Evolutionary conservation across 768 basidiomycete species (phyloP), one percentile per base, ranked within the genome.

Genomic region (Albatrellus ellisii): DNA sequence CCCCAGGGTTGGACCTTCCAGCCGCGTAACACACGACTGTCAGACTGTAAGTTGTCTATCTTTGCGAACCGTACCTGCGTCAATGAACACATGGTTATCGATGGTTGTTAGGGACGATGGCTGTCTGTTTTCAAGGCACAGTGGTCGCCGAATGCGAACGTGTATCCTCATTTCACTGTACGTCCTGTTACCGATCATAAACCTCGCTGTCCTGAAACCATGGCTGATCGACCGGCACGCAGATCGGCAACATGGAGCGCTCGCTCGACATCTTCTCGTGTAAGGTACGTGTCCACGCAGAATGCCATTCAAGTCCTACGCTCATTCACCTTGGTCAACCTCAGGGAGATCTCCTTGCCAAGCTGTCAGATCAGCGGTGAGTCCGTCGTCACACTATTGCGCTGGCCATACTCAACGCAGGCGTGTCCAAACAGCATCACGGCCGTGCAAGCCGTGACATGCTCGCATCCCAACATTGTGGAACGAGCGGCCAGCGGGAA

Each of bases 401-500:
- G 15, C 15, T 2, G 26, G 6, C 15, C 7, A 14, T 35, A 6
- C 8, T n/a, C 28, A 17, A 37, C 28, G 44, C 41, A 22, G n/a
- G n/a, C n/a, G 15, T 7, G 26, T 24, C 24, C 17, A 6, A 11
- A 18, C 47, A 87, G 82, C 48, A 78, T 89, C 46, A 73, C 80
- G 17, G 86, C 87, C 1, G 79, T 80, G 4, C 87, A 88, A 59
- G 85, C 87, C n/a, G 87, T 89, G n/a, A 85, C 87, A 6, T 83
- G 79, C 51, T 85, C 82, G 11, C 87, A 89, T 56, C 86, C 87
- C 0, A 77, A 55, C 42, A 60, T 84, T 17, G 66, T 84, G 2
- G 84, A 83, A 52, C 71, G 87, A 21, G 79, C 69, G 18, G 86
- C 70, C 3, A 84, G 73, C 34, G 87, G 85, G 17, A 89, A 86